Base-by-base conservation (phyloP, 2,329 filamentous ascomycete genomes). In the Venturia carpophila region DNA sequence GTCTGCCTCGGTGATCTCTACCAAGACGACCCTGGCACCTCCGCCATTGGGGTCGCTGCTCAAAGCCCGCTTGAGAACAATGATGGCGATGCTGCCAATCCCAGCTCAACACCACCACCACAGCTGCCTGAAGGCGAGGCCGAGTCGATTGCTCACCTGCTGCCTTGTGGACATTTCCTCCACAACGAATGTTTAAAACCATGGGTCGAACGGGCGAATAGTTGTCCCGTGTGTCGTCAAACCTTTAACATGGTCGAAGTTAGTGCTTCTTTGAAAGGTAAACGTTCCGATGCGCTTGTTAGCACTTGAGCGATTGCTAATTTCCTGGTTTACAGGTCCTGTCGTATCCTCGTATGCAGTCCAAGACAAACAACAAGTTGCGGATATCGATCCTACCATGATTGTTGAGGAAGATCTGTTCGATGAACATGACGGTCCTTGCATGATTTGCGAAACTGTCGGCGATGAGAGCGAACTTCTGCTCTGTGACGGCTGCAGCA, bases 161-260 rank as follows among this genome's bases (percentile, higher is more conserved):
- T 87, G 67, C 88, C 91, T 60, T 99, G 94, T 77, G 90, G 91
- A 66, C 95, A 99, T 80, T 84, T 92, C 70, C 82, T 99, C 70
- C 94, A 99, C 79, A 88, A 99, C 79, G 87, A 89, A 63, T 99
- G 94, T 76, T 83, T 99, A 70, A 89, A 89, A 71, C 91, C 92
- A 70, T 99, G 94, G 94, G 91, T 93, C 58, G 91, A 95, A 77
- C 89, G 95, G 75, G 93, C 94, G 68, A 99, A 97, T 78, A 97
- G 92, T 74, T 99, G 94, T 76, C 94, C 94, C 58, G 96, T 99
- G 76, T 99, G 94, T 78, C 90, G 94, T 70, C 89, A 91, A 71
- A 86, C 84, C 68, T 97, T 99, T 80, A 93, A 97, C 77, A 79
- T 88, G 71, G 92, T 99, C 69, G 87, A 94, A 74, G 87, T 99